Conservation (phyloP, 192 early-diverging fungal genomes). For the Gigaspora rosea region DNA sequence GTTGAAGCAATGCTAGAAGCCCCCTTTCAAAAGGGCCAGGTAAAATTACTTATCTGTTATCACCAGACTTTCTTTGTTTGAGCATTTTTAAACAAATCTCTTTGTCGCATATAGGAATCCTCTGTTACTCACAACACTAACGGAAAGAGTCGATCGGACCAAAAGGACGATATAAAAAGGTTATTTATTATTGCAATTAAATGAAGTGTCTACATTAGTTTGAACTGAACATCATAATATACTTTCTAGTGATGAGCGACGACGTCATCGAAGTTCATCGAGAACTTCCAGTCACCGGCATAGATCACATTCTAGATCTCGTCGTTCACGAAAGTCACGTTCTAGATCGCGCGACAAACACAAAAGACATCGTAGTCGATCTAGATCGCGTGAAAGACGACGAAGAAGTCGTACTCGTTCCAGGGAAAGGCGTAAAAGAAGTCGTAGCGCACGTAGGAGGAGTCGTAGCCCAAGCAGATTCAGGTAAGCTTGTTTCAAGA, state of each 20-base stretch:
- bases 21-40: constrained; percentile 56
- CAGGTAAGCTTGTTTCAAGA: background rate
- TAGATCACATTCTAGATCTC: constrained; percentile 41
- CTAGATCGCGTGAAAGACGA: constrained; percentile 46
- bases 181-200: background rate
- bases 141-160: constrained; percentile 13
- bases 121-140: background rate
- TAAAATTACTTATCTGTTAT: background rate
- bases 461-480: constrained; percentile 31
- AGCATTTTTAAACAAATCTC: background rate
- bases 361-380: constrained; percentile 46
- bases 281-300: constrained; percentile 46
- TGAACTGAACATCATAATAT: constrained; percentile 18
- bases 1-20: constrained; percentile 66
- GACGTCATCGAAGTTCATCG: constrained; percentile 35
- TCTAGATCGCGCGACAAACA: constrained; percentile 44
- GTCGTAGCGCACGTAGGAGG: constrained; percentile 43
- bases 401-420: constrained; percentile 28
- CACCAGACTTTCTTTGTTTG: no score
- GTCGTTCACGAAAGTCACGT: constrained; percentile 40
- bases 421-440: constrained; percentile 35
- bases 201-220: background rate
- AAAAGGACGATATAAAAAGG: background rate
- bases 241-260: constrained; percentile 9
- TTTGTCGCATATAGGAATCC: constrained; percentile 3